Evolutionary conservation across 768 basidiomycete genomes (phyloP), one percentile per base, ranked within the genome.

Genomic region (Podaxis pistillaris): DNA sequence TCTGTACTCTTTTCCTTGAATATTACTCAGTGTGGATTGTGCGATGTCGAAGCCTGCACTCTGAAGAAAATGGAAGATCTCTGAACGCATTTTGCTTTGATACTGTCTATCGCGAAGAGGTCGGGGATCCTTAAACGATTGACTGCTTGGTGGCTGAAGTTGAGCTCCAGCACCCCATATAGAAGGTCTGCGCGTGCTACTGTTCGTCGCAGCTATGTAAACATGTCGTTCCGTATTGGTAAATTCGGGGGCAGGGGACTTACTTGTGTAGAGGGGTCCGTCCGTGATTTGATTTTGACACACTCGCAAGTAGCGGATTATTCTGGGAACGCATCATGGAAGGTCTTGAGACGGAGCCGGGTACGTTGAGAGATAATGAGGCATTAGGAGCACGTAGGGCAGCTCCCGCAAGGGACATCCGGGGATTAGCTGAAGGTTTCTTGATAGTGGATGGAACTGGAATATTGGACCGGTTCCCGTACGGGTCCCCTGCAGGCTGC

Each of bases 1-100:
- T 30, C 92, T 86, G 69, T 93, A 98, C 65, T 96, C 94, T 66
- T 93, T 92, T 17, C 86, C 87, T 3, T 93, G 91, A 51, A 96
- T 93, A 52, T 87, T 90, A 51, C 82, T 78, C 3, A 97, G 78
- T 1, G 86, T 86, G 60, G 87, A 82, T 71, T 86, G 82, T 2
- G 84, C 79, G 28, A 94, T 85, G 13, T 89, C 87, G 63, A 86
- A 89, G 5, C 84, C 85, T n/a, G 81, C 80, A 30, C 74, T 73
- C 67, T 86, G 83, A 19, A 96, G 79, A 78, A 88, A 96, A 28
- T 76, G 78, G 53, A 82, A 75, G 66, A 96, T 87, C n/a, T 92
- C 87, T 70, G 91, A 85, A 50, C 88, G 81, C 86, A 91, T 88
- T 71, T 86, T 86, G 19, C 76, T 69, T 72, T 94, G 91, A 71